Conservation (phyloP, 495 filamentous ascomycete genomes). For the Immersiella caudata region DNA sequence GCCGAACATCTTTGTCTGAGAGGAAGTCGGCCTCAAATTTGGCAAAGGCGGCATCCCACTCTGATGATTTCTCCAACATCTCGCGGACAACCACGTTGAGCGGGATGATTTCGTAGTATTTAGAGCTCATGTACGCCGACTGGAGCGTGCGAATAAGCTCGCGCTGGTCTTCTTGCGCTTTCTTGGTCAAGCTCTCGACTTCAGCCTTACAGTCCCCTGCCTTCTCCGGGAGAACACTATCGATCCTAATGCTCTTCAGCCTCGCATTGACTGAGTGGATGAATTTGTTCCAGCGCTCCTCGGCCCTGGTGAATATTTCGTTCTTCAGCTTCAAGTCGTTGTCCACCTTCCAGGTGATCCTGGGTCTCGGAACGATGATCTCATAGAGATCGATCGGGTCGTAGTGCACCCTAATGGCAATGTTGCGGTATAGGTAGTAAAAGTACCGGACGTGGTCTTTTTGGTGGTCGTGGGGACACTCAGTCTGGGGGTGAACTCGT, state of each 20-base stretch:
- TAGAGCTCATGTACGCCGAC: constrained; percentile 86
- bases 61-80: constrained; percentile 88
- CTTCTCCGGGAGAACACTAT: constrained; percentile 87
- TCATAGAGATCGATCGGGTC: constrained; percentile 92
- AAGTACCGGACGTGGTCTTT: constrained; percentile 91
- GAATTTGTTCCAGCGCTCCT: constrained; percentile 81
- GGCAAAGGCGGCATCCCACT: constrained; percentile 89
- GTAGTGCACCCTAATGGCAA: constrained; percentile 80
- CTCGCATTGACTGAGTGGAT: constrained; percentile 82
- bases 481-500: constrained; percentile 72
- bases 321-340: constrained; percentile 90
- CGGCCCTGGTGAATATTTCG: constrained; percentile 77
- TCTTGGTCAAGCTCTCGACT: constrained; percentile 72
- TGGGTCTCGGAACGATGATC: constrained; percentile 85
- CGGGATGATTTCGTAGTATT: constrained; percentile 94
- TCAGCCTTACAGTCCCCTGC: constrained; percentile 77
- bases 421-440: constrained; percentile 76
- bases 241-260: constrained; percentile 83
- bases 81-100: constrained; percentile 83
- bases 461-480: constrained; percentile 89
- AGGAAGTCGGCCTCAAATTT: constrained; percentile 94
- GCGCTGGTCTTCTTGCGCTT: constrained; percentile 77
- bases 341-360: constrained; percentile 96
- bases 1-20: constrained; percentile 94
- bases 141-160: constrained; percentile 75